Evolutionary conservation across 2,329 filamentous ascomycete genomes (phyloP).

Genomic region (Berkeleyomyces rouxiae): DNA sequence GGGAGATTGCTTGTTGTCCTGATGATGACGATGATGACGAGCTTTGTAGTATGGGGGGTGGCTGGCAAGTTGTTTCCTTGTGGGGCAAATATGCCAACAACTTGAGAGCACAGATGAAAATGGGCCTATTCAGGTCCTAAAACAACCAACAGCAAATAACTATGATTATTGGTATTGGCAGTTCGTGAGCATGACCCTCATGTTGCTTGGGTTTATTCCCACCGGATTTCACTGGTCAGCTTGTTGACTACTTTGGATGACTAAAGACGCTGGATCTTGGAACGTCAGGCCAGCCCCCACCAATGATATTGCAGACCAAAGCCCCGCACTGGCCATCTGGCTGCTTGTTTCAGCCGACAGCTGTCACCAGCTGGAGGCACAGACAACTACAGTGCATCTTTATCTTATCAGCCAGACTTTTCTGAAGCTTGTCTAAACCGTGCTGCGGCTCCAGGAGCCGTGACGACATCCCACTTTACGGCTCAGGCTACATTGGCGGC

Average conservation of each 20-base stretch:
- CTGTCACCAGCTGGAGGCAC: neutral
- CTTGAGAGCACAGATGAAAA: neutral
- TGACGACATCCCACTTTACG: neutral
- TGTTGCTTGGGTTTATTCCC: neutral
- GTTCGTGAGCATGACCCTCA: neutral
- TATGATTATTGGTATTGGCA: neutral
- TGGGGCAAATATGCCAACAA: neutral
- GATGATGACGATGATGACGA: neutral
- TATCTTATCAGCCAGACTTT: conserved; percentile 5
- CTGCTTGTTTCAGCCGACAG: neutral
- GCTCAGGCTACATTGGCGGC: neutral
- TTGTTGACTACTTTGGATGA: neutral
- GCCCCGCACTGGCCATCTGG: neutral
- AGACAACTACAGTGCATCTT: too few species aligned
- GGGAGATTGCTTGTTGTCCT: neutral
- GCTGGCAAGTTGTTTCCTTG: neutral
- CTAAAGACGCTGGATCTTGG: neutral
- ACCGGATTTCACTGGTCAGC: neutral
- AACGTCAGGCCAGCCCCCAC: neutral
- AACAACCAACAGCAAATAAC: neutral
- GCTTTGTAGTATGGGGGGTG: neutral
- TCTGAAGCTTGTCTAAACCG: neutral
- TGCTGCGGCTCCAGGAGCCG: neutral
- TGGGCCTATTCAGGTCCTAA: neutral
- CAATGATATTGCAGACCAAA: neutral